Conservation (phyloP, 2,329 filamentous ascomycete species). For the Berkeleyomyces rouxiae region DNA sequence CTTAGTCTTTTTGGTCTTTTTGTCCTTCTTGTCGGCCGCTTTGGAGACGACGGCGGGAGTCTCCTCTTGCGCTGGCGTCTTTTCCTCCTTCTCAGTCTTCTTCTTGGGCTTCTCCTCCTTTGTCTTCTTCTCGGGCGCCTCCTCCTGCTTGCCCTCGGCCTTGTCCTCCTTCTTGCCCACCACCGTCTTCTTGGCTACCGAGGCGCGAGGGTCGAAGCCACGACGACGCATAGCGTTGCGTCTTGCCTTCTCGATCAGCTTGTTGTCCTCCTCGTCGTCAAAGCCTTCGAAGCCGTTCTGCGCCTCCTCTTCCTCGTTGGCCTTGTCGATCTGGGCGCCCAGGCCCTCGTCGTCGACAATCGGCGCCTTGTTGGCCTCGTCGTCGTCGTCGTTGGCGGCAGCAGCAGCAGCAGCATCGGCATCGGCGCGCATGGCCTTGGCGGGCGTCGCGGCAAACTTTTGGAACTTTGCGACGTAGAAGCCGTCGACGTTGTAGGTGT, state of each 20-base stretch:
- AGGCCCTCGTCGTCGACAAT: conserved; percentile 10
- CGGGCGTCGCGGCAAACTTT: conserved; percentile 57
- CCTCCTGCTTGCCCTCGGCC: neutral
- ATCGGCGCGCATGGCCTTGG: conserved; percentile 22
- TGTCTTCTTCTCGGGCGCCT: neutral
- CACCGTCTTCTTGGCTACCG: conserved; percentile 18
- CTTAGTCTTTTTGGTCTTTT: conserved; percentile 13
- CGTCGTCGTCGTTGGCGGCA: neutral
- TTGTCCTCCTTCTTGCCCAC: conserved; percentile 13
- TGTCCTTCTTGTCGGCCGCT: conserved; percentile 7
- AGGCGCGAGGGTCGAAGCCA: conserved; percentile 50
- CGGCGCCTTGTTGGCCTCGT: conserved; percentile 14
- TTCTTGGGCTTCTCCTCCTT: conserved; percentile 6
- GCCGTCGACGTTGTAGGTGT: conserved; percentile 88
- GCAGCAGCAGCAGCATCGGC: conserved; percentile 23
- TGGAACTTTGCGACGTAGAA: conserved; percentile 98
- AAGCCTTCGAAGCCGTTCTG: conserved; percentile 53
- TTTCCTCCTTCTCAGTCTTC: conserved; percentile 9
- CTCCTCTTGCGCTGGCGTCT: conserved; percentile 10
- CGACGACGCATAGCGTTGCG: conserved; percentile 56
- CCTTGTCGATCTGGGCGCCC: conserved; percentile 4
- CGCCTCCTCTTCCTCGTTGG: conserved; percentile 11
- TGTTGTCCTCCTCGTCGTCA: conserved; percentile 54
- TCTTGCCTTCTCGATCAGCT: conserved; percentile 57
- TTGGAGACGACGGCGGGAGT: too few relatives aligned